Evolutionary conservation across 1,139 yeast genomes (phyloP), one percentile per base, ranked within the genome.

Genomic region (Suhomyces anneliseae): DNA sequence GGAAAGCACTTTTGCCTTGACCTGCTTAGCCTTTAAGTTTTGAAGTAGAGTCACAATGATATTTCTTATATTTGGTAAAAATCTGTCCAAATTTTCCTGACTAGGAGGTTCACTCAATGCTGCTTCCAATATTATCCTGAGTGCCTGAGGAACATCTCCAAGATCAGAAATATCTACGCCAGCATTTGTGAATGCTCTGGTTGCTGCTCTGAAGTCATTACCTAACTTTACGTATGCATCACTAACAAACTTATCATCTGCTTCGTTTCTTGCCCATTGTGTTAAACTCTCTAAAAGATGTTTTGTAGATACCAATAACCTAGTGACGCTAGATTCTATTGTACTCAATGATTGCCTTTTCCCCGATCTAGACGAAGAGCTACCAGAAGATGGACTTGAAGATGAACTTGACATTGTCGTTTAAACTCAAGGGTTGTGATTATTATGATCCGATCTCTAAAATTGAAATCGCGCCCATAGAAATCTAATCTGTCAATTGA

Each of bases 151-250:
- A 2, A 88, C 93, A 57, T 88, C 92, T 2, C 90, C 89, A 24
- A 89, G 66, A 56, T 86, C 93, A 8, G 79, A 40, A 36, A 83
- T 84, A 51, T 85, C 87, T 3, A 88, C 80, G 0, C 90, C 90
- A 1, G 87, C 83, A 39, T 74, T 74, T 11, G 80, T 68, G 60
- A 88, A 87, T 2, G 90, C 86, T 52, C 90, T 78, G 15, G 93
- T 83, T 0, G 96, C 90, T 2, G 89, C 82, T 56, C 95, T 84
- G 70, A 90, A 95, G 66, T 93, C 97, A 62, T 93, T 93, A 0
- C 99, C 99, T 35, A 95, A 76, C 54, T 83, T 86, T 11, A 95
- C 99, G 63, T 90, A 95, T 6, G 93, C 88, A 62, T 90, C 92
- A 3, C 97, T 89, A 2, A 95, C 97, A 54, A 82, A 90, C 49